Evolutionary conservation across 1,139 yeast genomes (phyloP).

Genomic region (Lodderomyces pseudojiufengensis): DNA sequence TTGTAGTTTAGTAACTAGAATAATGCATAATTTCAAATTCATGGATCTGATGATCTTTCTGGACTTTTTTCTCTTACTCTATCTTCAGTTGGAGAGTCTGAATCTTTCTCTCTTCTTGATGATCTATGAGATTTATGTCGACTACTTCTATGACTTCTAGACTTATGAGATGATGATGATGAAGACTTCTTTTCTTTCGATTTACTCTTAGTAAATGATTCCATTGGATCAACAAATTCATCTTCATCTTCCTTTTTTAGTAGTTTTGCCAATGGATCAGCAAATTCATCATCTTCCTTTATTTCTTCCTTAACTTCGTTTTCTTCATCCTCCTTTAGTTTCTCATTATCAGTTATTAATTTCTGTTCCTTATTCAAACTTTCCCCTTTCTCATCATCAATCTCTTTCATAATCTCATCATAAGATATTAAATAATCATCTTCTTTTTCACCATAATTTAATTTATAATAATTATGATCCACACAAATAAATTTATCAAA

Average conservation of each 20-base stretch:
- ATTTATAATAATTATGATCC: slow-evolving; percentile 70
- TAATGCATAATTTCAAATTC: neutral
- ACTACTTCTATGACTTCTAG: slow-evolving; percentile 3
- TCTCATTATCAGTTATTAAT: slow-evolving; percentile 1
- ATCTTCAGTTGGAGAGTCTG: neutral
- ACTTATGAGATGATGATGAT: neutral
- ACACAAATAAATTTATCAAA: slow-evolving; percentile 48
- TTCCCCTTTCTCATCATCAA: slow-evolving; percentile 9
- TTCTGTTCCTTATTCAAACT: slow-evolving; percentile 3
- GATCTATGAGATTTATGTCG: slow-evolving; percentile 8
- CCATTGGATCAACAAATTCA: slow-evolving; percentile 21
- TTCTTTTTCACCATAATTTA: slow-evolving; percentile 51
- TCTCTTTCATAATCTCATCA: slow-evolving; percentile 18
- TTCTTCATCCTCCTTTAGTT: neutral
- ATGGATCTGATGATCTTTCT: no score
- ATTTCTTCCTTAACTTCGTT: slow-evolving; percentile 6
- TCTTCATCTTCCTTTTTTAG: slow-evolving; percentile 11
- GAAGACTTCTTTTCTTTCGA: slow-evolving; percentile 2
- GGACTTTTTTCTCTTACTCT: neutral
- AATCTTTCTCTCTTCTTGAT: neutral
- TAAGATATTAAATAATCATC: slow-evolving; percentile 39
- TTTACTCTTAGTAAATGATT: slow-evolving; percentile 12
- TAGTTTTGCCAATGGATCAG: slow-evolving; percentile 18
- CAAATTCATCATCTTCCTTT: slow-evolving; percentile 13
- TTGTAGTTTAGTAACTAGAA: no score